Evolutionary conservation across 106 monocot genomes (phyloP).

Genomic region (Allium fistulosum): DNA sequence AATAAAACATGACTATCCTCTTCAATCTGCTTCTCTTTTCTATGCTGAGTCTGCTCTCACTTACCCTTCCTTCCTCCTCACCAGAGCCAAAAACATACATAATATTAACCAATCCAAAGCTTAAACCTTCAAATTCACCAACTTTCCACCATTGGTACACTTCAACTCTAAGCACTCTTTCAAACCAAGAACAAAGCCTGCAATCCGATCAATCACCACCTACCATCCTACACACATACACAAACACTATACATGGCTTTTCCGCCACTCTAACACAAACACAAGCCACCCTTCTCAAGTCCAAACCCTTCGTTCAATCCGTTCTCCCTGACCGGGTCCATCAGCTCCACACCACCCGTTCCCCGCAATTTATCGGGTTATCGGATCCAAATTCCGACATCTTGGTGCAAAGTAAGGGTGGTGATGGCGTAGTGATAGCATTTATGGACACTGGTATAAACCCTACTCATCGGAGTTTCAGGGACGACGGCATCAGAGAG

Average conservation of each 20-base stretch:
- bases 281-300: conserved; percentile 10
- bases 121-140: conserved; percentile 34
- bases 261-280: conserved; percentile 21
- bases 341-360: conserved; percentile 28
- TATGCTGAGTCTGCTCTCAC: not conserved
- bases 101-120: conserved; percentile 22
- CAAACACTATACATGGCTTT: conserved; percentile 33
- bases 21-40: not conserved
- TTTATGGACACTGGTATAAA: conserved; percentile 40
- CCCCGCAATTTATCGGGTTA: conserved; percentile 39
- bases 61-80: not conserved
- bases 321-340: conserved; percentile 35
- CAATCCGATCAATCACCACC: not conserved
- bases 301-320: conserved; percentile 22
- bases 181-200: not conserved
- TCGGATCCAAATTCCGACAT: conserved; percentile 15
- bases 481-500: conserved; percentile 21
- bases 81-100: conserved; percentile 22
- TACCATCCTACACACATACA: conserved; percentile 31
- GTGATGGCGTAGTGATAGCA: conserved; percentile 28
- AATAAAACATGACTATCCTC: too few relatives aligned
- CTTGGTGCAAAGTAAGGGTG: conserved; percentile 16
- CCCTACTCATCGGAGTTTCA: conserved; percentile 34
- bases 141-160: conserved; percentile 41
- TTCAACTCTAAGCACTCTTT: conserved; percentile 7